These are phyloP conservation scores for Kurtzmaniella natalensis DNA, from an alignment of 1,139 yeast species.

Conservation along the genomic window DNA sequence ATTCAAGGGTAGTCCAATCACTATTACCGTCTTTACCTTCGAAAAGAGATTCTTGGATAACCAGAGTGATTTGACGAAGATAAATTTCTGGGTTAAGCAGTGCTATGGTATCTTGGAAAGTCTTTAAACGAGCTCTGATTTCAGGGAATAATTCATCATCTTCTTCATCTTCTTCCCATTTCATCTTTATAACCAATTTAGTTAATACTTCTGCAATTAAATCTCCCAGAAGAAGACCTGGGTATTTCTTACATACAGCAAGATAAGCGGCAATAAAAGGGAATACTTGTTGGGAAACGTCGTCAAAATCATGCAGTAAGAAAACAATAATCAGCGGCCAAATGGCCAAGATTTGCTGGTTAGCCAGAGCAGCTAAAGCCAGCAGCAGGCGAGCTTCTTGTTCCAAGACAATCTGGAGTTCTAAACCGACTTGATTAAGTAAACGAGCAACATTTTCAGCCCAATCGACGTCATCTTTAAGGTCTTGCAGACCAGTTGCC, in stretches of 20 bases:
- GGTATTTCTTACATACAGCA: conserved; percentile 60
- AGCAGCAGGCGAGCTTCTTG: conserved; percentile 21
- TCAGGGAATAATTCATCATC: conserved; percentile 75
- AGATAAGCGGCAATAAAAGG: conserved; percentile 76
- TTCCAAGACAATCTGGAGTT: conserved; percentile 64
- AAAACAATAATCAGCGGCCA: conserved; percentile 74
- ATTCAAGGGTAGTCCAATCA: conserved; percentile 80
- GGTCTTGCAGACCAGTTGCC: conserved; percentile 28
- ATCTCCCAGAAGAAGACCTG: conserved; percentile 32
- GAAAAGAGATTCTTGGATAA: conserved; percentile 60
- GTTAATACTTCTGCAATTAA: conserved; percentile 61
- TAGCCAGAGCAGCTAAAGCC: conserved; percentile 40
- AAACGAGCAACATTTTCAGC: conserved; percentile 75
- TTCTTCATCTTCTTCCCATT: conserved; percentile 67
- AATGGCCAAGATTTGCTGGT: conserved; percentile 33
- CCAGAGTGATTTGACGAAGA: conserved; percentile 61
- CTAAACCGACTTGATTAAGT: conserved; percentile 70
- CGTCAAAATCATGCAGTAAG: conserved; percentile 81
- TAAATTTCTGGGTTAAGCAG: conserved; percentile 69
- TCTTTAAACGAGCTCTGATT: conserved; percentile 64
- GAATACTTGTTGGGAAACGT: conserved; percentile 77
- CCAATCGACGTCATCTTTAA: conserved; percentile 55
- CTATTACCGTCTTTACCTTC: conserved; percentile 13
- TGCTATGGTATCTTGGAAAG: conserved; percentile 83
- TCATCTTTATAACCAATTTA: conserved; percentile 73